Evolutionary conservation across 2,329 filamentous ascomycete genomes (phyloP).

Genomic region (Aspergillus piperis): DNA sequence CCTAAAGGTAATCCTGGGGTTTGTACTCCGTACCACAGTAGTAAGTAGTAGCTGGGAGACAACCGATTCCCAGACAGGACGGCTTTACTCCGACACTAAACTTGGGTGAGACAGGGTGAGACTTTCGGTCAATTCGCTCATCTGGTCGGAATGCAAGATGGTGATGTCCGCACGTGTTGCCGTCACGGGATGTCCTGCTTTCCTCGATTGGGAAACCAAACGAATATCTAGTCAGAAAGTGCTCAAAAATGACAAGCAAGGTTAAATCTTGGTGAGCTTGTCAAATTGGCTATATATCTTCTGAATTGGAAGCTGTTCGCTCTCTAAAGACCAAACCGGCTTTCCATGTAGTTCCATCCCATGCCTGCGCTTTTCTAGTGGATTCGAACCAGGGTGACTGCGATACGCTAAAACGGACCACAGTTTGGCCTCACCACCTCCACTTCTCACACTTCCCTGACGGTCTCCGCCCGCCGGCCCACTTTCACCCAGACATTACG

Average conservation of each 20-base stretch:
- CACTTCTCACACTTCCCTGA: background rate
- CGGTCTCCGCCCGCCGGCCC: slow-evolving; percentile 15
- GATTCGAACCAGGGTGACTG: background rate
- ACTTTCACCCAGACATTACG: slow-evolving; percentile 1
- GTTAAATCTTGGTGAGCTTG: background rate
- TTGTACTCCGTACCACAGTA: too few relatives aligned
- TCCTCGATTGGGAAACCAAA: background rate
- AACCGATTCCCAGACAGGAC: background rate
- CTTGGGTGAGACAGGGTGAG: background rate
- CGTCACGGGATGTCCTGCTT: background rate
- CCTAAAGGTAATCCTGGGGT: too few relatives aligned
- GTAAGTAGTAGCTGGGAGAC: too few relatives aligned
- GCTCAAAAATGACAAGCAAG: background rate
- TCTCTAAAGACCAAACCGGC: background rate
- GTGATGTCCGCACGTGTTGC: background rate
- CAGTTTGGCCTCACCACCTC: background rate
- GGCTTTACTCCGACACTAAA: background rate
- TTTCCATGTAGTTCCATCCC: background rate
- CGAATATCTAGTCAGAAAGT: background rate
- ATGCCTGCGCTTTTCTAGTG: background rate
- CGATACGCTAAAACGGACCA: too few relatives aligned
- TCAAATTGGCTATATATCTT: background rate
- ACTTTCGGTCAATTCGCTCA: background rate
- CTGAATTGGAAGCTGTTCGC: too few relatives aligned
- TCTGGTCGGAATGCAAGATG: background rate